Conservation (phyloP, 495 filamentous ascomycete genomes). For the Bacidia gigantensis region DNA sequence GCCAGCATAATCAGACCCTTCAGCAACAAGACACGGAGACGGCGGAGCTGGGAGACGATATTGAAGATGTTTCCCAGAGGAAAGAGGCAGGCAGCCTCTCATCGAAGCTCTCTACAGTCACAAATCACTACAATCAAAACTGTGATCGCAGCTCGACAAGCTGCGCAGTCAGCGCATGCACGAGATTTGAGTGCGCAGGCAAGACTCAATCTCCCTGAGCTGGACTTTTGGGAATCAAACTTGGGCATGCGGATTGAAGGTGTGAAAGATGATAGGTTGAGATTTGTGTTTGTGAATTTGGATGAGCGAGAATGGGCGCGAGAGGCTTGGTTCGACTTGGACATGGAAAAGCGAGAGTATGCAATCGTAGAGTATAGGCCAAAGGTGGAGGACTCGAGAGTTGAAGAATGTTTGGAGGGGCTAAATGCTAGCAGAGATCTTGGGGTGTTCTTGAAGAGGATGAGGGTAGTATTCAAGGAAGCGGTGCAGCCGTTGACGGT, state of each 20-base stretch:
- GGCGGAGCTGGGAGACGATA: slow-evolving; percentile 71
- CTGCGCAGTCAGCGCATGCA: slow-evolving; percentile 47
- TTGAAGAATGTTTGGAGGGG: slow-evolving; percentile 58
- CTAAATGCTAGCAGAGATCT: slow-evolving; percentile 79
- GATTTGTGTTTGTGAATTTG: slow-evolving; percentile 82
- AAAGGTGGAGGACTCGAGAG: slow-evolving; percentile 58
- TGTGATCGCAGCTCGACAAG: slow-evolving; percentile 44
- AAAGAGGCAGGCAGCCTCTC: slow-evolving; percentile 59
- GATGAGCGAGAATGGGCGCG: slow-evolving; percentile 77
- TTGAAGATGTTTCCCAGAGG: slow-evolving; percentile 57
- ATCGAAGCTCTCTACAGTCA: slow-evolving; percentile 56
- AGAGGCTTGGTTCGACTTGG: slow-evolving; percentile 88
- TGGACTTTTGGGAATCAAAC: slow-evolving; percentile 90
- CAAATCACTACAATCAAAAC: slow-evolving; percentile 71
- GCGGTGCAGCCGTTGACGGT: slow-evolving; percentile 30
- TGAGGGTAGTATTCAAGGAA: slow-evolving; percentile 72
- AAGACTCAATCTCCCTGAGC: slow-evolving; percentile 75
- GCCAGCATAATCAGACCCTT: slow-evolving; percentile 64
- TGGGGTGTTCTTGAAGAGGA: slow-evolving; percentile 69
- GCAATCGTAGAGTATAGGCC: slow-evolving; percentile 64
- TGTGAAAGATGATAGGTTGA: slow-evolving; percentile 65
- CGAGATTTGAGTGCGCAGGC: slow-evolving; percentile 63
- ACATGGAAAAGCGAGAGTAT: slow-evolving; percentile 68
- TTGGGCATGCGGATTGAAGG: slow-evolving; percentile 84
- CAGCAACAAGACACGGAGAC: slow-evolving; percentile 79